A percentile compares a stretch with the other conserved stretches of the same genome.
Evolutionary conservation across 257 asterid species (phyloP).

Genomic region (Capsicum chinense): DNA sequence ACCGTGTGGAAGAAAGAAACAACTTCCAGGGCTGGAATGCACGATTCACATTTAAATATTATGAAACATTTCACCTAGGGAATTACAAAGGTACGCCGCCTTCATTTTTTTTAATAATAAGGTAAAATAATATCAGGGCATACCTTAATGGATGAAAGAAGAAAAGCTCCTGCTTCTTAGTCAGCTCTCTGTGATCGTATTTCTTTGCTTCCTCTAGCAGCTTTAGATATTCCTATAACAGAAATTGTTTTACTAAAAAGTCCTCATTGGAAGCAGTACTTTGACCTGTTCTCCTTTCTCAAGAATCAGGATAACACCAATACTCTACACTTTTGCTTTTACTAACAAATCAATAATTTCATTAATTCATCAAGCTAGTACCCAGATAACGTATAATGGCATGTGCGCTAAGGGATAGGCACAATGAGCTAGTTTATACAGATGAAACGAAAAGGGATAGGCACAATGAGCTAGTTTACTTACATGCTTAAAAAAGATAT

Average conservation of each 20-base stretch:
- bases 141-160: conserved; percentile 95
- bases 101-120: neutral
- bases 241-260: conserved; percentile 30
- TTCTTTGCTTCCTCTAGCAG: conserved; percentile 97
- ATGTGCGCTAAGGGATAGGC: neutral
- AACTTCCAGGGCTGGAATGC: conserved; percentile 89
- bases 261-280: conserved; percentile 27
- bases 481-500: neutral
- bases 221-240: conserved; percentile 77
- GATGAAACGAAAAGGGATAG: neutral
- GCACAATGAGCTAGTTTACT: neutral
- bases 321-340: neutral
- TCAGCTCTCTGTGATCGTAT: conserved; percentile 95
- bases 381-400: neutral
- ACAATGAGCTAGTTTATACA: neutral
- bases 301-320: neutral
- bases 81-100: conserved; percentile 16
- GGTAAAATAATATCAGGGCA: conserved; percentile 19
- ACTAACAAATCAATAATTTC: neutral
- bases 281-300: neutral
- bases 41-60: neutral
- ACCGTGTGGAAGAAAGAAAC: conserved; percentile 96
- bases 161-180: conserved; percentile 97
- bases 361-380: conserved; percentile 18
- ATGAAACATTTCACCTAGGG: neutral